Evolutionary conservation across 345 rosid genomes (phyloP).

Genomic region (Eucalyptus sp.): DNA sequence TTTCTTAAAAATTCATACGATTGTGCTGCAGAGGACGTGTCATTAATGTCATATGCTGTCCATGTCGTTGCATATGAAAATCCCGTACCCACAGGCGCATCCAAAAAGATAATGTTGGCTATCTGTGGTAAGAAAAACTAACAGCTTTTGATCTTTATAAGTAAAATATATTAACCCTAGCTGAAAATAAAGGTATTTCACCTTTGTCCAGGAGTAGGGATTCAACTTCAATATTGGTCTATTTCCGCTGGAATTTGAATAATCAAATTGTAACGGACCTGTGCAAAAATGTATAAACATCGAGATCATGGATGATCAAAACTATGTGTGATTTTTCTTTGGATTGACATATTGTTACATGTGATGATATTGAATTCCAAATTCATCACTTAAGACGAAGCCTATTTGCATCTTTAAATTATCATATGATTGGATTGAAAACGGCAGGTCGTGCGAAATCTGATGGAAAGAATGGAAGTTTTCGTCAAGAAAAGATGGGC

Average conservation of each 20-base stretch:
- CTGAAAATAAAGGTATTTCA: background rate
- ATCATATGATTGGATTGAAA: background rate
- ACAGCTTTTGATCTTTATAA: background rate
- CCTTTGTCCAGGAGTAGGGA: conserved; percentile 23
- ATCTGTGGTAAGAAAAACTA: background rate
- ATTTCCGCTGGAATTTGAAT: background rate
- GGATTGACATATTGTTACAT: background rate
- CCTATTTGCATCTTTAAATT: background rate
- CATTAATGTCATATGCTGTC: background rate
- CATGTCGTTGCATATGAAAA: conserved; percentile 20
- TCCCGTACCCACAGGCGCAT: conserved; percentile 26
- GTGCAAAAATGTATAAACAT: background rate
- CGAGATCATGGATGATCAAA: background rate
- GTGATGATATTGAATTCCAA: too few relatives aligned
- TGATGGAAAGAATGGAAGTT: background rate
- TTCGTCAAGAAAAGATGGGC: background rate
- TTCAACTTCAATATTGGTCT: background rate
- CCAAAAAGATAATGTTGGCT: conserved; percentile 21
- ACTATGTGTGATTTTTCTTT: background rate
- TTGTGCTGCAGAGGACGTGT: background rate
- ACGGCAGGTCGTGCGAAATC: background rate
- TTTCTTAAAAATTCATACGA: conserved; percentile 7
- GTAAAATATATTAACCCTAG: background rate
- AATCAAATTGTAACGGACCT: conserved; percentile 21
- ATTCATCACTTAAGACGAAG: background rate